Evolutionary conservation across 169 alveolate genomes (phyloP), one percentile per base, ranked within the genome.

Genomic region (Plasmodium coatneyi): DNA sequence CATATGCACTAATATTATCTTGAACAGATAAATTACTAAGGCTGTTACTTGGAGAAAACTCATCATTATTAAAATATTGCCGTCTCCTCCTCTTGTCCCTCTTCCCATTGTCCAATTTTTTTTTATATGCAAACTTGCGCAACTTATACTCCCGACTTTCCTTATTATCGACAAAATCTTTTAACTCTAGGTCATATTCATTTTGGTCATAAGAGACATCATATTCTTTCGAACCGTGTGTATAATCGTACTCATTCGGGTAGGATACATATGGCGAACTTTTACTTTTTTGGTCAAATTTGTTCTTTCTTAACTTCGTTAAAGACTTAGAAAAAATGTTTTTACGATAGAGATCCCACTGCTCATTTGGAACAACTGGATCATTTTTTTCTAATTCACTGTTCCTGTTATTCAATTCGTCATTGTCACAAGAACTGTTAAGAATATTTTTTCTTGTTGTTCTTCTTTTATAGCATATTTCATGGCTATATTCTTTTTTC

Each of bases 401-500:
- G 36, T 22, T 19, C 76, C 19, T 7, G 14, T 66, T 28, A 66
- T 66, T 66, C 9, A 66, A 66, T 54, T 39, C 49, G 6, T 36
- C 43, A 32, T 76, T 70, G 5, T 76, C 70, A 83, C 49, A 25
- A 3, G 32, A 7, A 22, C 76, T n/a, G 14, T 19, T 22, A 70
- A 6, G n/a, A 39, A 19, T 71, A 32, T 82, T 82, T 9, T 83
- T 52, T 72, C 52, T 66, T 22, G 39, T 66, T 66, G 36, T 66
- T 86, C 41, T 49, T 72, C 39, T 74, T 32, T 22, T 86, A 66
- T 66, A 25, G 36, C 80, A 52, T 43, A 54, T 81, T 81, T 72
- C 52, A 10, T 81, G 46, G 34, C 71, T 81, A 81, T 16, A 81
- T 25, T 30, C 28, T 25, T 43, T 19, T 22, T 19, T 12, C 52